These are phyloP conservation scores for Orobanche coerulescens DNA, from an alignment of 257 asterid genomes.

Conservation along the genomic window DNA sequence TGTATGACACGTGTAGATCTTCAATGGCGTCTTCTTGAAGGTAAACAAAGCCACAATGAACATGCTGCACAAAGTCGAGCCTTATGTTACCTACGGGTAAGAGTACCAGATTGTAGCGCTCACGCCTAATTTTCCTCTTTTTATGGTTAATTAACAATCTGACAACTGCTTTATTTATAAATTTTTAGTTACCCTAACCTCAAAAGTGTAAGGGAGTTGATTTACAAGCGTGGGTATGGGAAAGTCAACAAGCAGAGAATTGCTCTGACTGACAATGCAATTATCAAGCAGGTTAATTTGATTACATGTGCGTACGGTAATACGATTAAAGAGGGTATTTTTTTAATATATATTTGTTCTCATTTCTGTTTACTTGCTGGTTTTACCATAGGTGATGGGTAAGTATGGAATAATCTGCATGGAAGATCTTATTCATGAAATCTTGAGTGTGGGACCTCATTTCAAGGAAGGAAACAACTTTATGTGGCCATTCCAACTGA, in stretches of 20 bases:
- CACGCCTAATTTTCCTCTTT: background rate
- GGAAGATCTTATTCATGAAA: slow-evolving; percentile 51
- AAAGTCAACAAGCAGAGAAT: slow-evolving; percentile 66
- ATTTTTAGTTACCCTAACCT: slow-evolving; percentile 53
- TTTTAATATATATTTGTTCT: background rate
- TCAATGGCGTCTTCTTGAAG: slow-evolving; percentile 67
- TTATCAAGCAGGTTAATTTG: slow-evolving; percentile 47
- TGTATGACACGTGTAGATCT: slow-evolving; percentile 34
- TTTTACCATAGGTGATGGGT: slow-evolving; percentile 31
- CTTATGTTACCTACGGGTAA: slow-evolving; percentile 72
- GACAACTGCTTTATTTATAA: background rate
- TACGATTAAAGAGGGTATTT: background rate
- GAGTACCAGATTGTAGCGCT: slow-evolving; percentile 3
- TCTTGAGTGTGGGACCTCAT: slow-evolving; percentile 46
- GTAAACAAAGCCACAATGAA: slow-evolving; percentile 68
- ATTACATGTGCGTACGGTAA: background rate
- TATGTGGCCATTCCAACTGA: slow-evolving; percentile 58
- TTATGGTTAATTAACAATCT: background rate
- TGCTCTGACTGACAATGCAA: slow-evolving; percentile 60
- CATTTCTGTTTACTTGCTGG: background rate
- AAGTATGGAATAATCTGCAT: slow-evolving; percentile 42
- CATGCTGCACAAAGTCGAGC: slow-evolving; percentile 72
- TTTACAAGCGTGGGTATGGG: slow-evolving; percentile 71
- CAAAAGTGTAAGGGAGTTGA: slow-evolving; percentile 57
- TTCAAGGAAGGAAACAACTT: slow-evolving; percentile 61